Conservation (phyloP, 2,329 filamentous ascomycete genomes). For the Clonostachys chloroleuca region DNA sequence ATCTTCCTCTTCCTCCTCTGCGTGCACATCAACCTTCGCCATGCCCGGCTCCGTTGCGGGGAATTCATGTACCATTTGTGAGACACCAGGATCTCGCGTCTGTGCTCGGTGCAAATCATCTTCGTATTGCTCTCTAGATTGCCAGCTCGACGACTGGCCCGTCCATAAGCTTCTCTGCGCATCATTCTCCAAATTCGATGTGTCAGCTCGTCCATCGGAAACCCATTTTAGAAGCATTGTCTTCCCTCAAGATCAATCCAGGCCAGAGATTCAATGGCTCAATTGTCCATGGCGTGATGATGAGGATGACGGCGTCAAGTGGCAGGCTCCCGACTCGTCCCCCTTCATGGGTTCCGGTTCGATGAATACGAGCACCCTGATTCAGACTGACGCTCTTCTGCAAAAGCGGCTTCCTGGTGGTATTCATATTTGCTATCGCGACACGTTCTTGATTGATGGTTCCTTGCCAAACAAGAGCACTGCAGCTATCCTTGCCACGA, state of each 20-base stretch:
- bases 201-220: background rate
- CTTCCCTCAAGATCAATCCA: background rate
- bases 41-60: background rate
- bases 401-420: background rate
- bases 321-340: background rate
- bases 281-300: background rate
- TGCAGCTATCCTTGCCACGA: background rate
- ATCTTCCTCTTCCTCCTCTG: no score
- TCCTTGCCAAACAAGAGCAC: background rate
- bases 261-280: background rate
- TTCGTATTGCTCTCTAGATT: background rate
- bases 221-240: background rate
- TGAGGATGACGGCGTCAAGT: background rate
- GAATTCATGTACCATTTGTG: background rate
- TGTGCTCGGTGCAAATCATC: background rate
- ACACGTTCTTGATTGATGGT: background rate
- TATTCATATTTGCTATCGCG: background rate
- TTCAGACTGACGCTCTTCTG: background rate
- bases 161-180: background rate
- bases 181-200: background rate
- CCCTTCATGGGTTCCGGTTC: no score
- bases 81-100: background rate
- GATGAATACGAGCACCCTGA: background rate
- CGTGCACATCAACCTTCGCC: no score
- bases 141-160: background rate